Base-by-base conservation (phyloP, 129 eudicot species). In the Pittosporum tobira region DNA sequence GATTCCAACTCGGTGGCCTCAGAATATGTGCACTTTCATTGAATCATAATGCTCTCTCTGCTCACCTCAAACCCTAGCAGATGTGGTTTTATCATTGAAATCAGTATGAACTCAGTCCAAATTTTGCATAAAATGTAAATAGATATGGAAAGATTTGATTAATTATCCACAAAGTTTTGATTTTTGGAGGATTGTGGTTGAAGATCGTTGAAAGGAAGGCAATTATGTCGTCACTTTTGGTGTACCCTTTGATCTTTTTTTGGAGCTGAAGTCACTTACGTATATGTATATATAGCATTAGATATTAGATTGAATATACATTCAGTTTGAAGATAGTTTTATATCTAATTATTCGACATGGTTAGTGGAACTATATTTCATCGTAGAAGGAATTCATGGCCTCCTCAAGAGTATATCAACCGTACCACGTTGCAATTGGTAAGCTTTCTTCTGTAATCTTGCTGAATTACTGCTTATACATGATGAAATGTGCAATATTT, bases 321-420 rank as follows among this genome's bases (percentile, higher is more conserved):
- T 48, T 48, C 21, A 3, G 21, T 50, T 50, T 24, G 31, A 50
- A 30, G 55, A 50, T 12, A 50, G 3, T 50, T 50, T 22, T 47
- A 15, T 1, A 6, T n/a, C 34, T 29, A 48, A 52, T 53, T 19
- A 43, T 71, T 13, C 55, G 64, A 75, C 44, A 82, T 90, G 95
- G 94, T 83, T 64, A 76, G 77, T 60, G 89, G 81, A 45, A 86
- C 76, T 58, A 57, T 90, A 40, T 86, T 90, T 53, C 95, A 90
- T 63, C 60, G 64, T 63, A 86, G 81, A 67, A 86, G 67, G 82
- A 76, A 76, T 81, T 82, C 98, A 44, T 90, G 97, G 97, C 95
- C 97, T 22, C 84, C 95, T 7, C 82, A 82, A 57, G 97, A 90
- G 67, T 90, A 90, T 64, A 68, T 90, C n/a, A 76, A 56, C 58